Percentiles rank a stretch among this genome's conserved stretches.
Evolutionary conservation across 2,329 filamentous ascomycete genomes (phyloP).

Genomic region (Neofusicoccum sp.): DNA sequence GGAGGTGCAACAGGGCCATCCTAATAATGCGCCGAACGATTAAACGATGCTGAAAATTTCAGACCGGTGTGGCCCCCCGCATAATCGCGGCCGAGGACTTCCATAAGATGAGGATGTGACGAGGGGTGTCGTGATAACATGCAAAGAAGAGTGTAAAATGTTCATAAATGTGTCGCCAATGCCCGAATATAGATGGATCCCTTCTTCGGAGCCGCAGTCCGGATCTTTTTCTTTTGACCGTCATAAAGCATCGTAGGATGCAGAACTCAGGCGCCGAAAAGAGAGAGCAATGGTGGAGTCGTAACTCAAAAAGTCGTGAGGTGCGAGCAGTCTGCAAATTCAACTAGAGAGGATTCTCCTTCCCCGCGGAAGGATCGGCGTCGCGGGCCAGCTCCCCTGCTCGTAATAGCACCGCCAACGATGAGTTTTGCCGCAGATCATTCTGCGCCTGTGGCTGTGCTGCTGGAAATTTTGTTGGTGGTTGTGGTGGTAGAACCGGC

Average conservation of each 20-base stretch:
- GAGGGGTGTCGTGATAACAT: slow-evolving; percentile 10
- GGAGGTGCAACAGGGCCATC: neutral
- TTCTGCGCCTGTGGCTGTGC: neutral
- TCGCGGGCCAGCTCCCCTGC: slow-evolving; percentile 42
- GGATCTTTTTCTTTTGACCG: neutral
- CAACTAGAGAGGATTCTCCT: slow-evolving; percentile 2
- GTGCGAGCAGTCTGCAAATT: neutral
- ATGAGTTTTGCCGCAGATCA: slow-evolving; percentile 37
- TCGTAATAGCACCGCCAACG: slow-evolving; percentile 40
- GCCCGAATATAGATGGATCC: slow-evolving; percentile 8
- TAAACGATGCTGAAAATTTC: slow-evolving; percentile 7
- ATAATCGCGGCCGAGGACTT: neutral
- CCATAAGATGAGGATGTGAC: neutral
- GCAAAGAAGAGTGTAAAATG: neutral
- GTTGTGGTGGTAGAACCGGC: slow-evolving; percentile 20
- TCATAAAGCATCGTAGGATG: neutral
- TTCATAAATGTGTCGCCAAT: neutral
- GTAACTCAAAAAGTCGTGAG: neutral
- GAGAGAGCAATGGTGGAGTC: slow-evolving; percentile 1
- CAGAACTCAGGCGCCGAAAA: neutral
- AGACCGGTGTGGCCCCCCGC: neutral
- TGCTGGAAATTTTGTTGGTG: slow-evolving; percentile 12
- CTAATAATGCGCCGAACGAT: slow-evolving; percentile 16
- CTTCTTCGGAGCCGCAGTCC: neutral
- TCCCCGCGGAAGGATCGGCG: slow-evolving; percentile 29